Percentiles rank a stretch among this genome's conserved stretches.
Conservation (phyloP, 2,329 filamentous ascomycete genomes). For the Cladophialophora bantiana region DNA sequence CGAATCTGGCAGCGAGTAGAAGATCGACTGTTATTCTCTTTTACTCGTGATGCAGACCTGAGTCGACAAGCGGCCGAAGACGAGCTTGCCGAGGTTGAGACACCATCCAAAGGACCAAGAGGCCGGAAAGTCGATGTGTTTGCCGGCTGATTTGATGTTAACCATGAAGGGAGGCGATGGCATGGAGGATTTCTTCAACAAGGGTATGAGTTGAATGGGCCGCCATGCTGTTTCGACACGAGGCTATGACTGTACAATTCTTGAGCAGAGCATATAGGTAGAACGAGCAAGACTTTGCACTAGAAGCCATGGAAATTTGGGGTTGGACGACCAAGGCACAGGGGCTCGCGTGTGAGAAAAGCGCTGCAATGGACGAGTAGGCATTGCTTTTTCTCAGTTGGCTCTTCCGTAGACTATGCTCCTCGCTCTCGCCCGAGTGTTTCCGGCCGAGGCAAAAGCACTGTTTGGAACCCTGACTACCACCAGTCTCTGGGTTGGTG, state of each 20-base stretch:
- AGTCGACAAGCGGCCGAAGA: slow-evolving; percentile 8
- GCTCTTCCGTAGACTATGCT: background rate
- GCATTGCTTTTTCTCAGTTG: background rate
- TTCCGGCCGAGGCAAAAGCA: slow-evolving; percentile 18
- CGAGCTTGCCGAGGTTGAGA: slow-evolving; percentile 27
- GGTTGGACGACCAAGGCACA: background rate
- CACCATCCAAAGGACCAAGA: slow-evolving; percentile 30
- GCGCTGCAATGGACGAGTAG: background rate
- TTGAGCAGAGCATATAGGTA: background rate
- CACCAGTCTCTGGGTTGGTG: background rate
- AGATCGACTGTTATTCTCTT: slow-evolving; percentile 13
- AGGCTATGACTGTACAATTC: slow-evolving; percentile 10
- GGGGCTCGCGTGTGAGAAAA: background rate
- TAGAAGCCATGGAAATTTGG: background rate
- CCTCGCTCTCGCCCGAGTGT: slow-evolving; percentile 16
- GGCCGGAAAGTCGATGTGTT: slow-evolving; percentile 31
- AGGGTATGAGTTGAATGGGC: background rate
- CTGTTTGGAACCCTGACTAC: background rate
- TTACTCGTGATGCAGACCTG: background rate
- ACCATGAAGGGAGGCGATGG: background rate
- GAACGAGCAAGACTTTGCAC: background rate
- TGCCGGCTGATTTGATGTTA: slow-evolving; percentile 4
- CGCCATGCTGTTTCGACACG: background rate
- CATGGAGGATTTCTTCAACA: background rate
- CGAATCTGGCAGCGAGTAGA: slow-evolving; percentile 26